A percentile compares a stretch with the other conserved stretches of the same genome.
These are phyloP conservation scores for Boletus sp. DNA, from an alignment of 768 basidiomycete species.

Conservation along the genomic window DNA sequence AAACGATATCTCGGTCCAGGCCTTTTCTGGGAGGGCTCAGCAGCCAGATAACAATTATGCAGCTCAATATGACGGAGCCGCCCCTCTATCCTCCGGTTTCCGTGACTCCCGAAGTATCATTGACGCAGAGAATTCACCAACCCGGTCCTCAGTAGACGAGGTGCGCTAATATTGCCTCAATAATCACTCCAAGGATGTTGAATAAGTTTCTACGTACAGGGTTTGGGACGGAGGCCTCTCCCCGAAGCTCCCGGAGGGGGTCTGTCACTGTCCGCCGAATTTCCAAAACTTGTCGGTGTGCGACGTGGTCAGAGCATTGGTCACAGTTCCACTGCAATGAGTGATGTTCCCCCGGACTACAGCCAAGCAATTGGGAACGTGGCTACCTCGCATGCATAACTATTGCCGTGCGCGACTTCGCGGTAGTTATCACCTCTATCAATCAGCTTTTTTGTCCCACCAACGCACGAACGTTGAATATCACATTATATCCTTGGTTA, in stretches of 20 bases:
- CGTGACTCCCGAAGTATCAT: conserved; percentile 14
- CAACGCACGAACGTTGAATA: no score
- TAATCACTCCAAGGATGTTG: background rate
- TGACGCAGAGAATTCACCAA: conserved; percentile 2
- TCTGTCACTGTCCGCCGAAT: conserved; percentile 12
- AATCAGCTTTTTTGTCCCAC: background rate
- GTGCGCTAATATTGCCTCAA: conserved; percentile 3
- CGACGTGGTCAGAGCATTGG: conserved; percentile 7
- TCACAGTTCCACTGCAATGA: conserved; percentile 11
- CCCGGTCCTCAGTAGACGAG: conserved; percentile 14
- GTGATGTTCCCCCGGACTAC: conserved; percentile 27
- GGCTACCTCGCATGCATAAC: background rate
- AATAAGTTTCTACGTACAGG: conserved; percentile 4
- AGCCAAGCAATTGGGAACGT: conserved; percentile 14
- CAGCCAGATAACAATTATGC: conserved; percentile 3
- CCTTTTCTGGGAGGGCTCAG: conserved; percentile 2
- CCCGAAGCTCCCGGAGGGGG: conserved; percentile 24
- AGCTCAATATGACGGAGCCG: background rate
- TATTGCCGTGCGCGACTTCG: background rate
- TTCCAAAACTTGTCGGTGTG: conserved; percentile 8
- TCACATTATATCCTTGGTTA: no score
- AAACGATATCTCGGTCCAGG: background rate
- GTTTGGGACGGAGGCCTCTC: conserved; percentile 16
- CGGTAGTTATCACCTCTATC: background rate
- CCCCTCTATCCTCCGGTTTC: background rate